Base-by-base conservation (phyloP, 371 early-diverging fungal species). In the Rhizomucor pusillus region DNA sequence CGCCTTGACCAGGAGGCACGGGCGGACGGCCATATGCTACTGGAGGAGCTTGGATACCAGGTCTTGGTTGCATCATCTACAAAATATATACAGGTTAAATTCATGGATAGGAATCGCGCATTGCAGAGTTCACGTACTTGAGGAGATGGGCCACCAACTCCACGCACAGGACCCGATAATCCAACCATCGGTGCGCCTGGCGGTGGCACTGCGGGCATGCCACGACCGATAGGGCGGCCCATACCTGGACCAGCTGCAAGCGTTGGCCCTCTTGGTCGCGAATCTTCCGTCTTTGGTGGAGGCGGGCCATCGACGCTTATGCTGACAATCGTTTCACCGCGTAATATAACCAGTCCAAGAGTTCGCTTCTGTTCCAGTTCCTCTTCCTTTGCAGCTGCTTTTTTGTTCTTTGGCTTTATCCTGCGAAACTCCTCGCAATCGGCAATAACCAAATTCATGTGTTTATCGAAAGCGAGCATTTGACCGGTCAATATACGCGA, bases 371-470 rank as follows among this genome's bases (percentile, higher is more conserved):
- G 71, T 56, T 84, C 73, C 55, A 80, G 69, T 34, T 77, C 77
- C 24, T 73, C 54, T 41, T 74, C 71, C 43, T 68, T 69, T 47
- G 63, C 53, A 35, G 54, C 67, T 81, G 75, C 61, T 29, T 62
- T 60, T 58, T 70, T 79, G 43, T 62, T 65, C 65, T 83, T 89
- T 40, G 85, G 67, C 63, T 90, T 93, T 56, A 94, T 76, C 60
- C 81, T 89, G 45, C 98, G 87, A 67, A 92, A 93, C 75, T 98
- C 98, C 65, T 98, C 94, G 79, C 94, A 94, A 67, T 97, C 98
- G 16, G 93, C 84, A 25, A 98, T 80, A n/a, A 98, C 98, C 56
- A 98, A 77, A 67, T 98, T 98, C 97, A 98, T 97, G 73, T 95
- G 92, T 67, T 92, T 93, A 71, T 98, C 98, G 62, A 95, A 98